Conservation (phyloP, 345 rosid genomes). For the Dimocarpus longan region DNA sequence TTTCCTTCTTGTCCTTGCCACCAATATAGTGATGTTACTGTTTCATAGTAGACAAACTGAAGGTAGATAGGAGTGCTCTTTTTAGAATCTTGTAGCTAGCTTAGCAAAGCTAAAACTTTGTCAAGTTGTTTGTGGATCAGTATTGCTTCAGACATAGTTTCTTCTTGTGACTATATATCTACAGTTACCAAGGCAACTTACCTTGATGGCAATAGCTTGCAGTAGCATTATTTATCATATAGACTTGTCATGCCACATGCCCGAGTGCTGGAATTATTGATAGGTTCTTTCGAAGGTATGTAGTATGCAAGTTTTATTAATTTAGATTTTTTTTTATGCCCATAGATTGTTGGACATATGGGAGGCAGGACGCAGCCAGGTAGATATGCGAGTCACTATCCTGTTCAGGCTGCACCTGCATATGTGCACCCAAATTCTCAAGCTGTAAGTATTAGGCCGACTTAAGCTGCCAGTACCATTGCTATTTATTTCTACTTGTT, state of each 20-base stretch:
- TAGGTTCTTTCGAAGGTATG: not conserved
- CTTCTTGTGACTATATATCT: not conserved
- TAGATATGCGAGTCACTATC: slow-evolving; percentile 62
- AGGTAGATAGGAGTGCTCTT: slow-evolving; percentile 1
- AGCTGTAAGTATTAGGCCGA: slow-evolving; percentile 45
- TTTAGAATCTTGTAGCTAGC: not conserved
- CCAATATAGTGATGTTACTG: not conserved
- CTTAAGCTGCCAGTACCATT: not conserved
- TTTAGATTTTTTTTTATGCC: slow-evolving; percentile 15
- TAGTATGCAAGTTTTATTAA: not conserved
- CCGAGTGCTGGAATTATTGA: not conserved
- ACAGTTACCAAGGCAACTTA: not conserved
- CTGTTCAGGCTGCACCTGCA: slow-evolving; percentile 61
- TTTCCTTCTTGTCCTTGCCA: not conserved
- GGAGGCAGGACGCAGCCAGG: slow-evolving; percentile 62
- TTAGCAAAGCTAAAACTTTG: not conserved
- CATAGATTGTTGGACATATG: slow-evolving; percentile 57
- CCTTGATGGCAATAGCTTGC: not conserved
- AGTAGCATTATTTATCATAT: not conserved
- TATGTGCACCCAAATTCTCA: slow-evolving; percentile 65
- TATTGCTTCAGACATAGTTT: not conserved
- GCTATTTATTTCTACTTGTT: not conserved
- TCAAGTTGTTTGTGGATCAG: not conserved
- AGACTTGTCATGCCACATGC: not conserved
- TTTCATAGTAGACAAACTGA: not conserved